These are phyloP conservation scores for Trichoderma koningiopsis DNA, from an alignment of 2,329 filamentous ascomycete genomes.

Conservation along the genomic window DNA sequence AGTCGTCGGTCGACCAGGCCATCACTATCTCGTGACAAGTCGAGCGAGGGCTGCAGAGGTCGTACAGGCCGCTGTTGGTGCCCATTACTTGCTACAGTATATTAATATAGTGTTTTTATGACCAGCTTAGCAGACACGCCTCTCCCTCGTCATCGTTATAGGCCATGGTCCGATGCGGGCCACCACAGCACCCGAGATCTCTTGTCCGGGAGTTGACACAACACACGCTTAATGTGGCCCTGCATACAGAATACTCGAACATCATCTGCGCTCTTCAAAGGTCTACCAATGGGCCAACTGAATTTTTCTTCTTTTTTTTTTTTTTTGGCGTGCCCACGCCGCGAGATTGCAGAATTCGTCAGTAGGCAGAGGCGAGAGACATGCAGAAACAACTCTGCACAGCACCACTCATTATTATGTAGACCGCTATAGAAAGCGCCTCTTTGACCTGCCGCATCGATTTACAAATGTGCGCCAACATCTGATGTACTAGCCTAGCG, in stretches of 20 bases:
- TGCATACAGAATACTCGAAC: not conserved
- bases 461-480: not conserved
- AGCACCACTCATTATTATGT: not conserved
- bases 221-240: not conserved
- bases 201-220: not conserved
- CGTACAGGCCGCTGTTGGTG: constrained; percentile 2
- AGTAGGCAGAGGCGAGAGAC: not conserved
- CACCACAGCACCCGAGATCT: constrained; percentile 2
- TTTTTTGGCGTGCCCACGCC: not conserved
- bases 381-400: not conserved
- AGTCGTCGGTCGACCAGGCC: not conserved
- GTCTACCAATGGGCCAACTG: not conserved
- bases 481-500: not conserved
- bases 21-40: constrained; percentile 1
- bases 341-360: not conserved
- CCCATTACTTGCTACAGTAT: not conserved
- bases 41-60: not conserved
- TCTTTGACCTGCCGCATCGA: constrained; percentile 5
- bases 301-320: not conserved
- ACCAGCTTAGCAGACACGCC: not conserved
- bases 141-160: not conserved
- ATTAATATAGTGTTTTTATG: not conserved
- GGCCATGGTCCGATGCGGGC: constrained; percentile 14
- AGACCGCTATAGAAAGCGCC: constrained; percentile 11
- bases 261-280: not conserved